A percentile compares a stretch with the other conserved stretches of the same genome.
phyloP scores from a whole-genome alignment of 202 grass and related monocot genomes.

The Eragrostis tef region DNA sequence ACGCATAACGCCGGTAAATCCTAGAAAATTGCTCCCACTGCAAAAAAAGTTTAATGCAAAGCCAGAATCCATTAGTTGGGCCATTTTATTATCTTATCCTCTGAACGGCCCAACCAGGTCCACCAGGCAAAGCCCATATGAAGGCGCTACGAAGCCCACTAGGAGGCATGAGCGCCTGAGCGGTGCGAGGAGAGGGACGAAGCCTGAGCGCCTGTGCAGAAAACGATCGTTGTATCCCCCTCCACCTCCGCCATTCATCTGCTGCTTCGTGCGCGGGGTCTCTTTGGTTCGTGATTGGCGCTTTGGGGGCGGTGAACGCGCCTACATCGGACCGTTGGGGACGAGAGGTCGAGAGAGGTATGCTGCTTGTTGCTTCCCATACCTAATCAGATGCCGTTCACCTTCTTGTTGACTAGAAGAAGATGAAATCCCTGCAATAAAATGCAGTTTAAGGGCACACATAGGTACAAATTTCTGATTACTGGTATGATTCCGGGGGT shows the following conservation, averaged over 20 bases:
- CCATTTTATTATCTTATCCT: no score
- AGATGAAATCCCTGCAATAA: neutral
- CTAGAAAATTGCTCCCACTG: no score
- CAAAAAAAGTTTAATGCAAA: no score
- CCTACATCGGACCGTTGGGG: no score
- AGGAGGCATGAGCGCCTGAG: neutral
- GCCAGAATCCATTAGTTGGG: no score
- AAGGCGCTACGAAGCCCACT: neutral
- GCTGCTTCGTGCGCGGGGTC: neutral
- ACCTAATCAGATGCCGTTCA: neutral
- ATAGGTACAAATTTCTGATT: neutral
- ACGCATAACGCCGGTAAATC: no score
- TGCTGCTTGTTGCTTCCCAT: neutral
- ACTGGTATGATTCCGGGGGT: neutral
- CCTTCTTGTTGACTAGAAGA: neutral
- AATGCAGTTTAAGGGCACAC: neutral
- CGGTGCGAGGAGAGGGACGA: no score
- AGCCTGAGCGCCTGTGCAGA: neutral
- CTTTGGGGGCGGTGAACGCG: neutral
- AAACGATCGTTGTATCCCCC: neutral
- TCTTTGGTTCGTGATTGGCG: neutral
- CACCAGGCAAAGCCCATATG: neutral
- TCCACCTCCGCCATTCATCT: neutral
- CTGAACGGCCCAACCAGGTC: no score
- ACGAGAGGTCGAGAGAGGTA: neutral